Conservation (phyloP, 2,329 filamentous ascomycete species). For the Colletotrichum destructivum region DNA sequence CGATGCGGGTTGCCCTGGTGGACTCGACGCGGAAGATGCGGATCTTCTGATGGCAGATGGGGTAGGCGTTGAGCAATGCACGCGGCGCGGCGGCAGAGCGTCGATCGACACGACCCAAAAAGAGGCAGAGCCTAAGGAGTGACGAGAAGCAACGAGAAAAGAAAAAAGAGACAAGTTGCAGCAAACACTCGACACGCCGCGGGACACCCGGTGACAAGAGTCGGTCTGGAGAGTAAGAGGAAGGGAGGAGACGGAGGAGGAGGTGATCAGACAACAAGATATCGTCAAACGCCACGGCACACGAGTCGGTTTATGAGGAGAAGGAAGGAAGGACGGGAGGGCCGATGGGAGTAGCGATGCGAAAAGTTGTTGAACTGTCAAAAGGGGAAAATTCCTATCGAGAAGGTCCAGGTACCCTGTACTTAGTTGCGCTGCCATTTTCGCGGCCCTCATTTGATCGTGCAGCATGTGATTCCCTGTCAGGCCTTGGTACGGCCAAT, state of each 20-base stretch:
- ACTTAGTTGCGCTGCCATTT: slow-evolving; percentile 27
- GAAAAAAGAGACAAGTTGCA: slow-evolving; percentile 47
- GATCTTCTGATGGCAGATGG: slow-evolving; percentile 24
- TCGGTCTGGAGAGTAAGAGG: slow-evolving; percentile 26
- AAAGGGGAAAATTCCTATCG: slow-evolving; percentile 46
- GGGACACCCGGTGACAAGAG: slow-evolving; percentile 23
- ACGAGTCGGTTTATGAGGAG: slow-evolving; percentile 41
- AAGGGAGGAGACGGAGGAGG: slow-evolving; percentile 39
- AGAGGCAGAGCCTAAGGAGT: slow-evolving; percentile 56
- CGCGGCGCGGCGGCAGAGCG: slow-evolving; percentile 20
- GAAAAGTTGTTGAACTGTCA: slow-evolving; percentile 44
- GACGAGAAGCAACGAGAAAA: slow-evolving; percentile 56
- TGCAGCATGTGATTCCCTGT: slow-evolving; percentile 43
- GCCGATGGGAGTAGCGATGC: slow-evolving; percentile 32
- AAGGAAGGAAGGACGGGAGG: slow-evolving; percentile 36
- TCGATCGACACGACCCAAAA: slow-evolving; percentile 26
- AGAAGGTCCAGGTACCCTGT: slow-evolving; percentile 40
- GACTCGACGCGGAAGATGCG: slow-evolving; percentile 46
- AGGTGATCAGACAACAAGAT: slow-evolving; percentile 38
- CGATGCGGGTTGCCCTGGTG: slow-evolving; percentile 36
- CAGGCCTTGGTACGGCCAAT: slow-evolving; percentile 27
- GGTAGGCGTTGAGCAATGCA: slow-evolving; percentile 32
- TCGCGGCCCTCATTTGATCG: slow-evolving; percentile 40
- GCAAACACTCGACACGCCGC: slow-evolving; percentile 42
- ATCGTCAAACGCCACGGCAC: slow-evolving; percentile 35